Conservation (phyloP, 345 rosid genomes). For the Populus alba region DNA sequence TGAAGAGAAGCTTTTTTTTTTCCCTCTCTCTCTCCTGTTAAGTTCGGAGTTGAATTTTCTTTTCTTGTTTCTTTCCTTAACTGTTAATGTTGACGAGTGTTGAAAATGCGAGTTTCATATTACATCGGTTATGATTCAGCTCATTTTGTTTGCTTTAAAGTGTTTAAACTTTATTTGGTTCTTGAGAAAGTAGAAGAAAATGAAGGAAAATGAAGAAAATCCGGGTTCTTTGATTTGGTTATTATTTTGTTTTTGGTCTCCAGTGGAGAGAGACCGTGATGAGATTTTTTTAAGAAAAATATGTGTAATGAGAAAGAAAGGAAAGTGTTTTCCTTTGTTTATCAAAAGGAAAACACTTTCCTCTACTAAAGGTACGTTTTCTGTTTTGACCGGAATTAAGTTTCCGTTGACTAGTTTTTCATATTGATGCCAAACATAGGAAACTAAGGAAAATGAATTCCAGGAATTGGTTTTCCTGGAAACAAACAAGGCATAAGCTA, state of each 20-base stretch:
- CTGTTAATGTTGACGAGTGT: not conserved
- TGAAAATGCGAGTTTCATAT: constrained; percentile 3
- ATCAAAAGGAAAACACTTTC: no score
- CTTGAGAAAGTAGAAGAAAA: constrained; percentile 21
- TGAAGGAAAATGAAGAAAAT: constrained; percentile 1
- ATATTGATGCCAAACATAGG: no score
- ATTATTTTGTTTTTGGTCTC: not conserved
- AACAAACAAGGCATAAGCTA: no score
- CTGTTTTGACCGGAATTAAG: no score
- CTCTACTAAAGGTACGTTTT: no score
- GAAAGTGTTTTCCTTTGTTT: no score
- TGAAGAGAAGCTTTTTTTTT: not conserved
- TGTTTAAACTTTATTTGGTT: constrained; percentile 18
- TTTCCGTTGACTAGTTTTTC: no score
- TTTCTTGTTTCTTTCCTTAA: not conserved
- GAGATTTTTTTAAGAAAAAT: no score
- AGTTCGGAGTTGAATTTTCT: not conserved
- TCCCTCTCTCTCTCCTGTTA: not conserved
- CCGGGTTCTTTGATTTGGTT: constrained; percentile 5
- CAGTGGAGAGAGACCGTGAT: no score
- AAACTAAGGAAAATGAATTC: no score
- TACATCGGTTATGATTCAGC: constrained; percentile 39
- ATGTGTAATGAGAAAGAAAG: no score
- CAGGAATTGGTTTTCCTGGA: no score
- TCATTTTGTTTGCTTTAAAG: constrained; percentile 16